These are phyloP conservation scores for Plasmodium cynomolgi DNA, from an alignment of 169 alveolate species.

Conservation along the genomic window DNA sequence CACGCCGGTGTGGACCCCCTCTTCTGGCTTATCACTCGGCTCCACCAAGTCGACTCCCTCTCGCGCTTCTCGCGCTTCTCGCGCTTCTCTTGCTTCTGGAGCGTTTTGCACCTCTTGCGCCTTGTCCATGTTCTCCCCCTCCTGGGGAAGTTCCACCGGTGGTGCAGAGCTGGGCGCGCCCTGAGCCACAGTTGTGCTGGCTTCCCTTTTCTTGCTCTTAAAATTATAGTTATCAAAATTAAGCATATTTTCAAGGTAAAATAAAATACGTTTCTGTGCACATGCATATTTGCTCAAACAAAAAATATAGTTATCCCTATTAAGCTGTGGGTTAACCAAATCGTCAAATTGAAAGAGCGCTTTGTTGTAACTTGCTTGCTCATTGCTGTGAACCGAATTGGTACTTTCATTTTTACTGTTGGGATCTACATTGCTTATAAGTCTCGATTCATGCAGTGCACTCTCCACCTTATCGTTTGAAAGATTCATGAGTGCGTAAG, in stretches of 20 bases:
- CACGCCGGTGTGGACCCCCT: neutral
- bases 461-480: neutral
- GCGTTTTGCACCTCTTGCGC: neutral
- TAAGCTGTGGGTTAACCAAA: constrained; percentile 38
- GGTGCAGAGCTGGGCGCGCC: neutral
- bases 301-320: constrained; percentile 33
- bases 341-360: constrained; percentile 60
- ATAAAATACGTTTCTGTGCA: constrained; percentile 54
- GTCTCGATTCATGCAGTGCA: neutral
- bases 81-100: neutral
- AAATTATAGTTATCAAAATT: constrained; percentile 66
- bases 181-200: neutral
- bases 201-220: constrained; percentile 43
- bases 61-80: neutral
- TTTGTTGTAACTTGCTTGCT: constrained; percentile 1
- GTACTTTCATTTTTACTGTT: neutral
- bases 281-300: constrained; percentile 64
- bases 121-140: neutral
- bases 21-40: neutral
- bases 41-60: neutral
- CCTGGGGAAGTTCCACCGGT: neutral
- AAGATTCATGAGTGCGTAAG: neutral
- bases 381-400: neutral
- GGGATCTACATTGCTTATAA: neutral
- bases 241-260: constrained; percentile 56